These are phyloP conservation scores for Hypocreales sp. DNA, from an alignment of 2,329 filamentous ascomycete genomes.

Conservation along the genomic window DNA sequence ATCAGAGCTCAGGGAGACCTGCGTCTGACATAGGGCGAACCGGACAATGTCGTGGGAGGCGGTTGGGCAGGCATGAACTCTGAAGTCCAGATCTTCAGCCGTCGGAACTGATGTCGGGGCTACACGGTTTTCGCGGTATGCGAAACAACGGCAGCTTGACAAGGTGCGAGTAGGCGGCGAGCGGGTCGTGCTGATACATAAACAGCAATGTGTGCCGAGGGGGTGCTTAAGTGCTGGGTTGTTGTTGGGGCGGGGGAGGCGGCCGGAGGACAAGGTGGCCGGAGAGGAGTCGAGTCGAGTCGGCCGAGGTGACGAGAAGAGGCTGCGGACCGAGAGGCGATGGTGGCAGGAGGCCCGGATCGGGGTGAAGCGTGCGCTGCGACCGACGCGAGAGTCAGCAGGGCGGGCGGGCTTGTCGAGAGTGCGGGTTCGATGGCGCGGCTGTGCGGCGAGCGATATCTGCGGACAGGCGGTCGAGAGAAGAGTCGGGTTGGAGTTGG, in stretches of 20 bases:
- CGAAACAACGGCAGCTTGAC: conserved; percentile 95
- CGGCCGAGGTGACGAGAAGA: neutral
- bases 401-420: neutral
- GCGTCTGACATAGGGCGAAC: conserved; percentile 40
- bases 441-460: conserved; percentile 1
- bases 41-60: conserved; percentile 27
- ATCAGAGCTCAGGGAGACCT: conserved; percentile 39
- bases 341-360: neutral
- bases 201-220: conserved; percentile 40
- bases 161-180: conserved; percentile 89
- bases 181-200: conserved; percentile 96
- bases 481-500: conserved; percentile 4
- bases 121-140: conserved; percentile 89
- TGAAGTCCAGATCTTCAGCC: conserved; percentile 49
- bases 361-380: conserved; percentile 6
- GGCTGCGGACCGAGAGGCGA: conserved; percentile 1
- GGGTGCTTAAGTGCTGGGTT: conserved; percentile 15
- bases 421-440: too few relatives aligned
- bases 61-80: conserved; percentile 44
- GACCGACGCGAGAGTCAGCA: conserved; percentile 6
- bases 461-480: conserved; percentile 1
- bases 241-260: conserved; percentile 1
- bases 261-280: neutral
- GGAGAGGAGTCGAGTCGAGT: neutral
- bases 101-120: conserved; percentile 77